Evolutionary conservation across 495 filamentous ascomycete species (phyloP), one percentile per base, ranked within the genome.

Genomic region (Lasiosphaeria miniovina): DNA sequence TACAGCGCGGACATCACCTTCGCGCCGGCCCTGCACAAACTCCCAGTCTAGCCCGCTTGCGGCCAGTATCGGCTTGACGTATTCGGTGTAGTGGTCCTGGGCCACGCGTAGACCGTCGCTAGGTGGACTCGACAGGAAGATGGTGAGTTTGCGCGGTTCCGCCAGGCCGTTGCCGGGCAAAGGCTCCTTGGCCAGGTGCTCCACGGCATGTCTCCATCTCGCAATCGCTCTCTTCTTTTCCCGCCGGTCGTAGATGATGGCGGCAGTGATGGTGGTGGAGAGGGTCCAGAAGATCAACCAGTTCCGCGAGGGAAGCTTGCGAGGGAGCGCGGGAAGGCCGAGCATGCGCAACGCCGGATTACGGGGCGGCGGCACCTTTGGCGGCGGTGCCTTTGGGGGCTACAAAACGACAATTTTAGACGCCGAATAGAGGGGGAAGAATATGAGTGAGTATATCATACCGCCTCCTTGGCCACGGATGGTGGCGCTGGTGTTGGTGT

Each of bases 251-350:
- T 98, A 96, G 63, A 90, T 80, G 51, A 97, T 72, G 10, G 89
- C 87, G 6, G 81, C 85, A 0, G 88, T 85, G 64, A 96, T 88
- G 38, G 89, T 85, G 35, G 86, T 86, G 12, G 87, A 87, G 62
- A 98, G 73, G 15, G 88, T 76, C 68, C 93, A 80, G 77, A 99
- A 98, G 64, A 99, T 97, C 75, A 90, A 84, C 94, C 94, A 99
- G 69, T 98, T 98, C 34, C 95, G 87, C 11, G 94, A 99, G 17
- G 94, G 94, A 9, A 99, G 85, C 77, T 88, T 92, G 65, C 88
- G 80, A 14, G 88, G 86, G 60, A 95, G 80, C 55, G 83, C 87
- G 32, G 93, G 92, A 58, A 98, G 77, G 71, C 90, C 90, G 75
- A 92, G 84, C 83, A 90, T 90, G 65, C 81, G 85, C 61, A 88